Percentiles rank a stretch among this genome's conserved stretches.
Evolutionary conservation across 257 asterid genomes (phyloP).

Genomic region (Salvia splendens): DNA sequence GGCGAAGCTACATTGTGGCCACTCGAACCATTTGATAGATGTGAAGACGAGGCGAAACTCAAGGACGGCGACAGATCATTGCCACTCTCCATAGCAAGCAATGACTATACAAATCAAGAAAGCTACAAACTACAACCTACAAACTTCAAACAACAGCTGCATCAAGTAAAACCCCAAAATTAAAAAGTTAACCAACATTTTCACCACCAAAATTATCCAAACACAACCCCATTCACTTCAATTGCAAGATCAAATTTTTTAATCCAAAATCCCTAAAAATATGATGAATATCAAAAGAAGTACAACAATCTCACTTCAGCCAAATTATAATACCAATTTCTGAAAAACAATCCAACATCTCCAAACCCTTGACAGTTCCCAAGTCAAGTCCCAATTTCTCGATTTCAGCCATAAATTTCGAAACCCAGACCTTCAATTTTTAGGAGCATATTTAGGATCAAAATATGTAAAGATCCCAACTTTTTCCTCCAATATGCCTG

Average conservation of each 20-base stretch:
- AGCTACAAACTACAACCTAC: background rate
- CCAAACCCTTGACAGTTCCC: constrained; percentile 12
- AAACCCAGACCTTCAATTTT: background rate
- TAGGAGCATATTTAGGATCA: background rate
- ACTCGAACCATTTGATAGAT: constrained; percentile 58
- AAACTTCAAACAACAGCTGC: background rate
- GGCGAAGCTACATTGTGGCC: constrained; percentile 37
- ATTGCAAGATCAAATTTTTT: background rate
- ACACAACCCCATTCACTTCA: background rate
- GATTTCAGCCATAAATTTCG: constrained; percentile 26
- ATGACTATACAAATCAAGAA: background rate
- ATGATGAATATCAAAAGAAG: constrained; percentile 2
- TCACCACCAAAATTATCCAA: background rate
- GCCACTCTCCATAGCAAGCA: constrained; percentile 57
- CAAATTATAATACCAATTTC: constrained; percentile 13
- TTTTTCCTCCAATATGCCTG: constrained; percentile 16
- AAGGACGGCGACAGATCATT: constrained; percentile 56
- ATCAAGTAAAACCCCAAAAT: background rate
- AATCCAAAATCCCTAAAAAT: background rate
- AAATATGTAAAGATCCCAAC: constrained; percentile 28
- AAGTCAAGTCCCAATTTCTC: constrained; percentile 38
- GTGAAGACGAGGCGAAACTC: constrained; percentile 64
- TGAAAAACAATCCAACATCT: background rate
- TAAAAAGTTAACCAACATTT: background rate
- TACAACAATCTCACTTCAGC: background rate